These are phyloP conservation scores for Hygrophorus russula DNA, from an alignment of 768 basidiomycete species.

Conservation along the genomic window DNA sequence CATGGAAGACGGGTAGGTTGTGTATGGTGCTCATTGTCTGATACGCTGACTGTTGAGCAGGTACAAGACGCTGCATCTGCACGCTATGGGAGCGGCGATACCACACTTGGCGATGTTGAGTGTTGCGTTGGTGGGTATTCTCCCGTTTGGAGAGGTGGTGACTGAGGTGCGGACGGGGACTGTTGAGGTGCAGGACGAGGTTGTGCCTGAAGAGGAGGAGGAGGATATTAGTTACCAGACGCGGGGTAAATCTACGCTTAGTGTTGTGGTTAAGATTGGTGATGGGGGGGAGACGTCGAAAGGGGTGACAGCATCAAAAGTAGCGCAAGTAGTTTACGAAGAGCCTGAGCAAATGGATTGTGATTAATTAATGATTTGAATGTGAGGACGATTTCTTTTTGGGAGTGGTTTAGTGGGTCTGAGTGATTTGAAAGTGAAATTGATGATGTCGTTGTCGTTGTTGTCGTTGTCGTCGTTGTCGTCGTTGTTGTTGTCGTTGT, in stretches of 20 bases:
- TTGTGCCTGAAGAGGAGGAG: constrained; percentile 64
- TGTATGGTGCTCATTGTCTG: not conserved
- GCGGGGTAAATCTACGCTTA: constrained; percentile 61
- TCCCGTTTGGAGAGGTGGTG: constrained; percentile 57
- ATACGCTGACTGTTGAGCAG: constrained; percentile 25
- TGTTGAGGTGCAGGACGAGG: constrained; percentile 66
- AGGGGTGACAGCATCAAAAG: too few species aligned
- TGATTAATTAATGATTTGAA: not conserved
- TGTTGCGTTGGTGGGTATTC: constrained; percentile 58
- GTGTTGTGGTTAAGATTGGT: constrained; percentile 49
- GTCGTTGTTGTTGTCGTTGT: too few species aligned
- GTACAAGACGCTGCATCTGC: constrained; percentile 62
- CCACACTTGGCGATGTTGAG: constrained; percentile 64
- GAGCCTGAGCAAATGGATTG: too few species aligned
- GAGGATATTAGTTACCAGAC: constrained; percentile 57
- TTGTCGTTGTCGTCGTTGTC: not conserved
- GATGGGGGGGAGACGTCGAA: constrained; percentile 23
- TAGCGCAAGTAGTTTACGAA: too few species aligned
- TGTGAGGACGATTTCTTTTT: not conserved
- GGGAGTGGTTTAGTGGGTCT: not conserved
- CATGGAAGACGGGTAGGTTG: constrained; percentile 56
- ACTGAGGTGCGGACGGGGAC: constrained; percentile 62
- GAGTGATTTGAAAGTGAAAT: not conserved
- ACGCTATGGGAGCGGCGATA: constrained; percentile 85
- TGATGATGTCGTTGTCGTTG: not conserved